phyloP scores from a whole-genome alignment of 2,329 filamentous ascomycete genomes.

The Alternaria arbusti region DNA sequence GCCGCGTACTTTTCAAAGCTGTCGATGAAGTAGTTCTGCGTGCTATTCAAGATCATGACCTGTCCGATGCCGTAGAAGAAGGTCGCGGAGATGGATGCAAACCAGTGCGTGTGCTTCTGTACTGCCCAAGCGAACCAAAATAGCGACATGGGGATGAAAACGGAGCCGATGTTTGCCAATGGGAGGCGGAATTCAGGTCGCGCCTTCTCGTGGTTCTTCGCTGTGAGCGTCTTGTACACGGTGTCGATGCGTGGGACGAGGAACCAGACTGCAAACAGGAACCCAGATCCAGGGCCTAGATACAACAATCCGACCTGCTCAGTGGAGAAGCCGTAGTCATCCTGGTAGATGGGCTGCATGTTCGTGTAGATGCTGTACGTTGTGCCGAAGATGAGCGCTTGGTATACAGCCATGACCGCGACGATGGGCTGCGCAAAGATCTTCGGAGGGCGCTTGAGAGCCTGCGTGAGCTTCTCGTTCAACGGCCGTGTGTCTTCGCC shows the following conservation, averaged over 20 bases:
- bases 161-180: constrained; percentile 54
- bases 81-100: constrained; percentile 49
- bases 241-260: constrained; percentile 56
- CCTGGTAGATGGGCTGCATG: constrained; percentile 55
- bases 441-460: constrained; percentile 49
- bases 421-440: constrained; percentile 57
- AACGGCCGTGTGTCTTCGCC: constrained; percentile 52
- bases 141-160: constrained; percentile 52
- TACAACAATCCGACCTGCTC: constrained; percentile 56
- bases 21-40: constrained; percentile 64
- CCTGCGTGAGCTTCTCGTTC: constrained; percentile 44
- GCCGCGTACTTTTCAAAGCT: constrained; percentile 59
- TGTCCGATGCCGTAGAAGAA: constrained; percentile 61
- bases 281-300: constrained; percentile 54
- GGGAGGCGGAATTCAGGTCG: constrained; percentile 55
- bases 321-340: constrained; percentile 53
- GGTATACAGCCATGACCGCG: constrained; percentile 54
- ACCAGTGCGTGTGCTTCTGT: constrained; percentile 51
- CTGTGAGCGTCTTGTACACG: constrained; percentile 54
- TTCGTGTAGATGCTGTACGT: constrained; percentile 58
- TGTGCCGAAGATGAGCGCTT: constrained; percentile 56
- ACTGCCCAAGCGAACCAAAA: constrained; percentile 56
- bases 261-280: constrained; percentile 54
- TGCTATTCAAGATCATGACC: constrained; percentile 60
- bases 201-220: constrained; percentile 49